Base-by-base conservation (phyloP, 78 protist species). In the Dictyostelium capitatum region DNA sequence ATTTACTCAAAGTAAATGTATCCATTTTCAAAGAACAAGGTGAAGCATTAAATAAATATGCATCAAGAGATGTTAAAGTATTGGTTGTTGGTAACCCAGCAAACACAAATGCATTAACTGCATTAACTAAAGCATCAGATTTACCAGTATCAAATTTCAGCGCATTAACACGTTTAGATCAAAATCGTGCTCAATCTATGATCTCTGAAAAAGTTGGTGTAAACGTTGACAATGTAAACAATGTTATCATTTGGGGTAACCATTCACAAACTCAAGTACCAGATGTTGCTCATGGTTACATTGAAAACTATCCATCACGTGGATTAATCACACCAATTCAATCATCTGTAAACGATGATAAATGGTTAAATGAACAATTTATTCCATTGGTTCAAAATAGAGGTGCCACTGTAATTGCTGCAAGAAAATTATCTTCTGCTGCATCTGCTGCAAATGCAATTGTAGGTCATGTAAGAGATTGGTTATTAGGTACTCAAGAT, bases 51-150 rank as follows among this genome's bases (percentile, higher is more conserved):
- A 56, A 89, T 54, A 64, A 69, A 30, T 69, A 80, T 56, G 99
- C 98, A 41, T 53, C 83, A 23, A 70, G 80, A 47, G 30, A 32
- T 46, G 97, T 95, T 79, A 91, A 94, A 15, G 96, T 96, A 14
- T 70, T 98, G 14, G 99, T 98, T 51, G 99, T 99, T 2, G 99
- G 99, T 59, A 99, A 99, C 83, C 99, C 99, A 20, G 98, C 99
- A 64, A 99, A 99, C 89, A 98, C 99, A 65, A 99, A 98, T 75
- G 96, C 97, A 2, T 69, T 96, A 28, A 94, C 97, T 56, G 77
- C 95, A n/a, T 1, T 70, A 9, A 37, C 72, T 8, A n/a, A 62
- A 28, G 98, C 99, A 5, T 78, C 97, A n/a, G 90, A 70, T 20
- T 46, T 98, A 50, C 99, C 99, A 23, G 1, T 41, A n/a, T 54